Percentiles rank a stretch among this genome's conserved stretches.
Conservation (phyloP, 2,329 filamentous ascomycete species). For the Didymella keratinophila region DNA sequence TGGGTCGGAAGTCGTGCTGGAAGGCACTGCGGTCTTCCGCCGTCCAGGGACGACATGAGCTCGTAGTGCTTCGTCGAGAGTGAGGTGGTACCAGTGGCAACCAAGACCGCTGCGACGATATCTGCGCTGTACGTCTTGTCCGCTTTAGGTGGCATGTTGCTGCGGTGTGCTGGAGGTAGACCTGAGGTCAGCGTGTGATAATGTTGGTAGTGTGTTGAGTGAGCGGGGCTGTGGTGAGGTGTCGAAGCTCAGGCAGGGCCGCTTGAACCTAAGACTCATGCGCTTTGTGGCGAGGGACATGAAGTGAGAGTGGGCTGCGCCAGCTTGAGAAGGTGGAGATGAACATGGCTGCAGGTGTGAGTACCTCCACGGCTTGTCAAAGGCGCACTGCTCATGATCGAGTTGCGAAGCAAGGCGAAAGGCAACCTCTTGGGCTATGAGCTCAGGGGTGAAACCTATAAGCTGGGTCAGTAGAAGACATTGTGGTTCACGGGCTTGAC, state of each 20-base stretch:
- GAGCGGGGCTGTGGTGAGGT: not conserved
- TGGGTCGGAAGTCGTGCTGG: slow-evolving; percentile 30
- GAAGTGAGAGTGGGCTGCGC: slow-evolving; percentile 15
- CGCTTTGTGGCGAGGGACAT: not conserved
- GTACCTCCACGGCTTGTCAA: not conserved
- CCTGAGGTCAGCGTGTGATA: not conserved
- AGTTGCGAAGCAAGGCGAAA: not conserved
- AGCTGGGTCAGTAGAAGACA: not conserved
- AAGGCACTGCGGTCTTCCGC: slow-evolving; percentile 29
- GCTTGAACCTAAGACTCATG: not conserved
- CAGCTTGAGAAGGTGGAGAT: not conserved
- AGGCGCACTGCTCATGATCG: too few relatives aligned
- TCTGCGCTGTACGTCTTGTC: slow-evolving; percentile 25
- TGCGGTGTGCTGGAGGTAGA: not conserved
- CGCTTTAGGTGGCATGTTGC: slow-evolving; percentile 7
- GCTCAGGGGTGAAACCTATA: not conserved
- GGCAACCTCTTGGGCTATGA: not conserved
- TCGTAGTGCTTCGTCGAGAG: slow-evolving; percentile 28
- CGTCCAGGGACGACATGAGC: slow-evolving; percentile 33
- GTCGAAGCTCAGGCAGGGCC: not conserved
- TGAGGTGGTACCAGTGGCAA: slow-evolving; percentile 22
- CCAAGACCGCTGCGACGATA: slow-evolving; percentile 26
- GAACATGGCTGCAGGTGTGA: not conserved
- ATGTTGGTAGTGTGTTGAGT: not conserved
- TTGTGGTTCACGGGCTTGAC: too few relatives aligned